Percentiles rank a stretch among this genome's conserved stretches.
phyloP scores from a whole-genome alignment of 306 rosid species.

The Adenanthera pavonina region DNA sequence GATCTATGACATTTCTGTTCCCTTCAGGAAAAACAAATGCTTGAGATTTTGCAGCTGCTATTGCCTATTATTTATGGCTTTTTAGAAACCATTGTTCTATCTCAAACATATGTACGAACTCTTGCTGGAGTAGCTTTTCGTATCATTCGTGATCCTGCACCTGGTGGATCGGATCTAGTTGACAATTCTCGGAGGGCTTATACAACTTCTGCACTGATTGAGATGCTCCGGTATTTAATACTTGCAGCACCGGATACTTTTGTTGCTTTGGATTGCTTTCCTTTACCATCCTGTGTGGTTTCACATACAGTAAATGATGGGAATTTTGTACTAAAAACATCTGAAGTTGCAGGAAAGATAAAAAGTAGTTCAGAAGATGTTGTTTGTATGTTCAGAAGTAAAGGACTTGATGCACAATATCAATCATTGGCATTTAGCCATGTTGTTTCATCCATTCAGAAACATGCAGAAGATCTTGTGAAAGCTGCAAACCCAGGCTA shows the following conservation, averaged over 20 bases:
- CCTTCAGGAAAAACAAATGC: constrained; percentile 78
- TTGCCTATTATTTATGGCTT: constrained; percentile 89
- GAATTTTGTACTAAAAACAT: constrained; percentile 60
- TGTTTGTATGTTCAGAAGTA: constrained; percentile 56
- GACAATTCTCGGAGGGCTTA: constrained; percentile 88
- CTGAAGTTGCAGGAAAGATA: constrained; percentile 64
- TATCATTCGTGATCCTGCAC: constrained; percentile 78
- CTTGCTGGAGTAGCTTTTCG: constrained; percentile 78
- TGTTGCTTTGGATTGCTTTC: constrained; percentile 95
- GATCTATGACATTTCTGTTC: constrained; percentile 32
- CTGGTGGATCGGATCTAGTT: constrained; percentile 91
- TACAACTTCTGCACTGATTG: constrained; percentile 76
- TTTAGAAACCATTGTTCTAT: constrained; percentile 75
- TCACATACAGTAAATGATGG: constrained; percentile 74
- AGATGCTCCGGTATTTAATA: constrained; percentile 90
- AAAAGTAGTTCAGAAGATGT: constrained; percentile 63
- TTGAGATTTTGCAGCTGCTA: constrained; percentile 85
- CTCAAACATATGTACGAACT: constrained; percentile 87
- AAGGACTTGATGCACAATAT: constrained; percentile 72
- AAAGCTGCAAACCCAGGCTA: constrained; percentile 81
- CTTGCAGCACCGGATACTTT: constrained; percentile 85
- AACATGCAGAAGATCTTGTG: constrained; percentile 65
- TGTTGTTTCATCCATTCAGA: constrained; percentile 72
- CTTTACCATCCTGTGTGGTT: constrained; percentile 79
- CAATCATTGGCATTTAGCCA: constrained; percentile 71